Conservation (phyloP, 2,329 filamentous ascomycete genomes). For the Colletotrichum gigasporum region DNA sequence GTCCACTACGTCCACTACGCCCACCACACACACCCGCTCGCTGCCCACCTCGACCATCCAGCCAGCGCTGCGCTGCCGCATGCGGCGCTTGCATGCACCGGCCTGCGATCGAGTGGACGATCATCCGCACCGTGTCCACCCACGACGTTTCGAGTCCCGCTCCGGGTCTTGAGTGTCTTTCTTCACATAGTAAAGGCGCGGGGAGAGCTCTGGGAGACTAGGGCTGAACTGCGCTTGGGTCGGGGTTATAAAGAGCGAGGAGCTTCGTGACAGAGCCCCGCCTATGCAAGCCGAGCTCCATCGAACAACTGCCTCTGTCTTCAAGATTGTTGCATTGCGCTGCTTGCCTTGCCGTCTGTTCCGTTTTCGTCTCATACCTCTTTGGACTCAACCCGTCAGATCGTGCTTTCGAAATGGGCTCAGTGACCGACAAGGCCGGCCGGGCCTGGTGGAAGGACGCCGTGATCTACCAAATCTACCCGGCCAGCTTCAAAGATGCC, state of each 20-base stretch:
- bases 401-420: slow-evolving; percentile 14
- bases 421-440: slow-evolving; percentile 16
- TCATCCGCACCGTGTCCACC: slow-evolving; percentile 27
- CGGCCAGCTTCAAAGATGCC: slow-evolving; percentile 65
- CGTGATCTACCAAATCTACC: slow-evolving; percentile 68
- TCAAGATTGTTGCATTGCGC: background rate
- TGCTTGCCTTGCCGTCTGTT: background rate
- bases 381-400: background rate
- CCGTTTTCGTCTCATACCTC: background rate
- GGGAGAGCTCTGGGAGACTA: background rate
- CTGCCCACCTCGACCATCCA: background rate
- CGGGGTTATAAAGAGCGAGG: background rate
- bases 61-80: background rate
- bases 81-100: slow-evolving; percentile 27
- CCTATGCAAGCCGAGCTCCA: background rate
- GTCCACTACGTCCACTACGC: background rate
- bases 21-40: background rate
- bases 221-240: background rate
- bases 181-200: background rate
- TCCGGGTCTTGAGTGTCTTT: background rate
- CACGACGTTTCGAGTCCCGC: slow-evolving; percentile 31
- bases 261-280: background rate
- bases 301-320: background rate
- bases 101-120: slow-evolving; percentile 27
- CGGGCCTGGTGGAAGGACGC: slow-evolving; percentile 65